Conservation (phyloP, 345 rosid species). For the Rhodamnia rubescens region DNA sequence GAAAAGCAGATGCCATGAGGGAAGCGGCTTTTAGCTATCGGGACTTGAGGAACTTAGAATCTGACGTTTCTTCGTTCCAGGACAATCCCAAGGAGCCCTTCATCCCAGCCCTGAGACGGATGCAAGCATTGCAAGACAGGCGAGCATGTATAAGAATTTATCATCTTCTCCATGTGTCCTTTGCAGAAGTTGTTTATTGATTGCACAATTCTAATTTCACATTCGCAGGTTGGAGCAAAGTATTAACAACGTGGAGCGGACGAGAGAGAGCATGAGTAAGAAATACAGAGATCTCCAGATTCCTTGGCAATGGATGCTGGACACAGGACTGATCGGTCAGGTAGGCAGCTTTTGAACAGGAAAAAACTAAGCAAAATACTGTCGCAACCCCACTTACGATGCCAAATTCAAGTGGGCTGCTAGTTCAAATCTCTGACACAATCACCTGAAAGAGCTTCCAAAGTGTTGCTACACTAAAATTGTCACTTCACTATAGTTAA, state of each 20-base stretch:
- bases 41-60: slow-evolving; percentile 47
- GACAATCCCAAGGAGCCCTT: slow-evolving; percentile 49
- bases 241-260: slow-evolving; percentile 44
- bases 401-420: not conserved
- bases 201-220: not conserved
- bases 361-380: not conserved
- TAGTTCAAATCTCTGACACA: not conserved
- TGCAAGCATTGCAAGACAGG: slow-evolving; percentile 92
- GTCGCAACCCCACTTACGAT: not conserved
- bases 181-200: not conserved
- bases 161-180: not conserved
- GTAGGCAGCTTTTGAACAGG: slow-evolving; percentile 21
- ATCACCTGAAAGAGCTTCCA: not conserved
- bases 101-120: slow-evolving; percentile 31
- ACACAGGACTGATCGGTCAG: slow-evolving; percentile 74
- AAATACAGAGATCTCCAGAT: slow-evolving; percentile 75
- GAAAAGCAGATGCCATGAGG: slow-evolving; percentile 73
- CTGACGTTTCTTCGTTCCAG: slow-evolving; percentile 47
- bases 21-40: slow-evolving; percentile 80
- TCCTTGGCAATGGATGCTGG: slow-evolving; percentile 94
- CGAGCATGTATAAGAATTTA: slow-evolving; percentile 55
- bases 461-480: not conserved
- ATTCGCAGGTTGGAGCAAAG: slow-evolving; percentile 69
- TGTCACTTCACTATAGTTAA: not conserved
- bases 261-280: slow-evolving; percentile 48